A percentile compares a stretch with the other conserved stretches of the same genome.
Evolutionary conservation across 1,284 basidiomycete species (phyloP).

Genomic region (Naganishia sp.): DNA sequence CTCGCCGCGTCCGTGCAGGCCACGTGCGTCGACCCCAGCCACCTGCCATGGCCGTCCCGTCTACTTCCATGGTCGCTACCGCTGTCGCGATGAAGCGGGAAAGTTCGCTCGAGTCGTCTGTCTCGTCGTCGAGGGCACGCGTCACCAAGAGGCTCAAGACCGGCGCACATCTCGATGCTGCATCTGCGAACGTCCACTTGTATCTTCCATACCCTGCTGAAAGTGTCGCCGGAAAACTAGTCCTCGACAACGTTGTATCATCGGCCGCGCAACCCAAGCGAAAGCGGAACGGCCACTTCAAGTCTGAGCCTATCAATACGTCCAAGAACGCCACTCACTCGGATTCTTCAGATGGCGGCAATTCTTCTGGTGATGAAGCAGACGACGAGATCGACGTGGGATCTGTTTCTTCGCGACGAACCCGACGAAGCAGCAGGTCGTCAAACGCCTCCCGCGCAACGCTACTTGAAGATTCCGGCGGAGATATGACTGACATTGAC

Average conservation of each 20-base stretch:
- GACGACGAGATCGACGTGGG: constrained; percentile 15
- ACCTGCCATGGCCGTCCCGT: neutral
- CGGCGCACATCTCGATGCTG: neutral
- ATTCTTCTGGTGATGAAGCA: constrained; percentile 13
- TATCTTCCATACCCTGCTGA: neutral
- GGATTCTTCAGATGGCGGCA: neutral
- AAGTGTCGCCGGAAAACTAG: neutral
- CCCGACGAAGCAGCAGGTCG: constrained; percentile 1
- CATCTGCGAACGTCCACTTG: neutral
- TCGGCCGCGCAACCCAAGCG: neutral
- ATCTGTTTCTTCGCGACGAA: neutral
- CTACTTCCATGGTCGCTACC: neutral
- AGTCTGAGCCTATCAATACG: neutral
- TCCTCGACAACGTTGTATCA: neutral
- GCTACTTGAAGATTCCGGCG: neutral
- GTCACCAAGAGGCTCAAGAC: constrained; percentile 19
- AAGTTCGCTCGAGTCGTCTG: constrained; percentile 18
- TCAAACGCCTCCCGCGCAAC: neutral
- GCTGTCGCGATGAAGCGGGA: constrained; percentile 17
- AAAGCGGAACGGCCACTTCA: constrained; percentile 3
- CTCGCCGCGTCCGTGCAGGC: neutral
- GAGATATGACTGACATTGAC: constrained; percentile 2
- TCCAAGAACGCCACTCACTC: neutral
- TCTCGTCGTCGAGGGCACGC: constrained; percentile 1
- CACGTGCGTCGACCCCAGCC: neutral